Evolutionary conservation across 2,329 filamentous ascomycete genomes (phyloP), one percentile per base, ranked within the genome.

Genomic region (Teratosphaeria pseudoeucalypti): DNA sequence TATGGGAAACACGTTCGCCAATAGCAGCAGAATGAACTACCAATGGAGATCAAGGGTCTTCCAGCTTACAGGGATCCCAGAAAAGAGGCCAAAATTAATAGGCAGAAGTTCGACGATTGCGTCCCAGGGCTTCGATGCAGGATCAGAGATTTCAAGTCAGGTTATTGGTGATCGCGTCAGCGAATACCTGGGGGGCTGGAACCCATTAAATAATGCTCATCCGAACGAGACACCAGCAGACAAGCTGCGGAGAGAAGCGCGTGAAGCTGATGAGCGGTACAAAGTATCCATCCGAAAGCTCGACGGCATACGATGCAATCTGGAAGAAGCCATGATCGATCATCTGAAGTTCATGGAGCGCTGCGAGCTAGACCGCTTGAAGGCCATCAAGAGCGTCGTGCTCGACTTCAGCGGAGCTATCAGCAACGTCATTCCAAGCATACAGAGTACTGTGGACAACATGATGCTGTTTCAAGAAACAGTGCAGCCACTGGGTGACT

Each of bases 391-490:
- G 81, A 92, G 92, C 27, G 95, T 99, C 57, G 87, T 99, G 63
- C 83, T 99, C 52, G 95, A 99, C 76, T 97, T 99, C 74, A 96
- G 92, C 4, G 94, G 94, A 54, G 91, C 92, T 43, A 89, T 99
- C 73, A 92, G 92, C 80, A 99, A 99, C 70, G 92, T 96, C 68
- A 97, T 99, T 63, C 95, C 94, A 19, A 95, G 89, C 70, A 78
- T 99, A 63, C 94, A 97, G 75, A 92, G 92, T 61, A 91, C 92
- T 0, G 91, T 99, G 27, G 94, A 99, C 77, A 91, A 95, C 72
- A 96, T 99, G 92, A 91, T 99, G 86, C 82, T 99, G 54, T 99
- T 95, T 77, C 94, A 99, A 74, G 94, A 99, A 79, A 97, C 94
- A 0, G 89, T 99, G n/a, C 94, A 97, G 74, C 94, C 94, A 6